These are phyloP conservation scores for Phialocephala subalpina DNA, from an alignment of 2,329 filamentous ascomycete species.

Conservation along the genomic window DNA sequence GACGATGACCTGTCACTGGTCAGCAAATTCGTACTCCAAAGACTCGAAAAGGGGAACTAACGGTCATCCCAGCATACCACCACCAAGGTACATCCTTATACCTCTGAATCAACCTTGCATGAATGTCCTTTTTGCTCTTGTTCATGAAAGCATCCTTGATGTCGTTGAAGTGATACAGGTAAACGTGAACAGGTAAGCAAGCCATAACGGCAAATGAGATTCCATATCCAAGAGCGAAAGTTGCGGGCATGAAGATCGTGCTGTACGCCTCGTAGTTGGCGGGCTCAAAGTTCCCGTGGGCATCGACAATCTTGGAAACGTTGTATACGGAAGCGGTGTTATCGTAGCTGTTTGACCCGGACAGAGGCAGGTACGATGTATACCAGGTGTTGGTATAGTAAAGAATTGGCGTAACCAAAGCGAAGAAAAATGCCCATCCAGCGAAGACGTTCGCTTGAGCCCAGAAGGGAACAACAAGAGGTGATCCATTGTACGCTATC, in stretches of 20 bases:
- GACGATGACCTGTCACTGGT: slow-evolving; percentile 32
- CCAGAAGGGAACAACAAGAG: slow-evolving; percentile 68
- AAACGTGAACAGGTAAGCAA: slow-evolving; percentile 66
- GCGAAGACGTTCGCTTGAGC: slow-evolving; percentile 77
- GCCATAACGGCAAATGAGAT: slow-evolving; percentile 72
- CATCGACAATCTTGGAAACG: slow-evolving; percentile 62
- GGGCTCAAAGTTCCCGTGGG: slow-evolving; percentile 62
- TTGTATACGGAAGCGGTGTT: slow-evolving; percentile 69
- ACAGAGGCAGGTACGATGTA: slow-evolving; percentile 66
- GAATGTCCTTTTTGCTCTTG: slow-evolving; percentile 55
- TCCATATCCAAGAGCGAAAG: slow-evolving; percentile 62
- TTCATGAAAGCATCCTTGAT: slow-evolving; percentile 57
- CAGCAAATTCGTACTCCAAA: slow-evolving; percentile 28
- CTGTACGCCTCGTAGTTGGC: slow-evolving; percentile 69
- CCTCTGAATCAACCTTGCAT: slow-evolving; percentile 60
- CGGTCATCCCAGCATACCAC: slow-evolving; percentile 5
- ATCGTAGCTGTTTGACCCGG: slow-evolving; percentile 68
- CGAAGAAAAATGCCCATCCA: slow-evolving; percentile 70
- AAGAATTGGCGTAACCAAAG: slow-evolving; percentile 62
- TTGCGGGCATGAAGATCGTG: slow-evolving; percentile 68
- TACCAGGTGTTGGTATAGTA: slow-evolving; percentile 70
- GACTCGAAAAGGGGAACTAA: not conserved
- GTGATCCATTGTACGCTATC: slow-evolving; percentile 22
- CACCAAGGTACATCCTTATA: slow-evolving; percentile 52
- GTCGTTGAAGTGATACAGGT: slow-evolving; percentile 70